Conservation (phyloP, 495 filamentous ascomycete species). For the Penicillium tannophilum region DNA sequence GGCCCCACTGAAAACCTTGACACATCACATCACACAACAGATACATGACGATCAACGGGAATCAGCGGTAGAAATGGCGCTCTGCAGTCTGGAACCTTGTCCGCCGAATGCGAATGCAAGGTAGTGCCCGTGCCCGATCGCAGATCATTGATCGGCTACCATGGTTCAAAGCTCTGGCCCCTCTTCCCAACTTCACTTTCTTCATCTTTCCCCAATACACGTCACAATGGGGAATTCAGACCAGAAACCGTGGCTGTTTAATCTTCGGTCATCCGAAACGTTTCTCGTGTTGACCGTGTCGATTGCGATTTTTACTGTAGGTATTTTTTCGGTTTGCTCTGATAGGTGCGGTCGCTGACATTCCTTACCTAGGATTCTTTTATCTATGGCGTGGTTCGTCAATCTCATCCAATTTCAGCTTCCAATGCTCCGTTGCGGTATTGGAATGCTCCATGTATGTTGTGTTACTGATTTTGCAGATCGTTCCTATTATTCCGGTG, state of each 20-base stretch:
- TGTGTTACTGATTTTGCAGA: constrained; percentile 31
- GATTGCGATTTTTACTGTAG: constrained; percentile 55
- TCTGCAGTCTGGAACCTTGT: not conserved
- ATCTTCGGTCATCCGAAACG: constrained; percentile 38
- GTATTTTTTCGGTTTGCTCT: not conserved
- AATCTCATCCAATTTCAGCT: not conserved
- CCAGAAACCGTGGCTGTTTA: constrained; percentile 25
- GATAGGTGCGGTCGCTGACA: not conserved
- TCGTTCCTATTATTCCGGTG: constrained; percentile 80
- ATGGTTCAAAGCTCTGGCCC: constrained; percentile 7
- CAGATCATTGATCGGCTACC: constrained; percentile 3
- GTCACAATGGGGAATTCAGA: constrained; percentile 3
- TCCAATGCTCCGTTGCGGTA: constrained; percentile 22
- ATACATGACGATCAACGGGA: too few relatives aligned
- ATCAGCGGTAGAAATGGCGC: too few relatives aligned
- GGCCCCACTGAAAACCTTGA: too few relatives aligned
- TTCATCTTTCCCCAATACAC: not conserved
- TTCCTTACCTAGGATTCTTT: constrained; percentile 61
- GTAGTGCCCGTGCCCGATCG: not conserved
- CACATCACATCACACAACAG: too few relatives aligned
- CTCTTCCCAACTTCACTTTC: not conserved
- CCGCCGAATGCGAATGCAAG: not conserved
- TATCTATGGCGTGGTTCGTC: constrained; percentile 65
- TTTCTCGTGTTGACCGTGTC: constrained; percentile 54
- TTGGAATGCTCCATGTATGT: not conserved